Evolutionary conservation across 805 yeast genomes (phyloP), one percentile per base, ranked within the genome.

Genomic region (Kodamaea laetipori): DNA sequence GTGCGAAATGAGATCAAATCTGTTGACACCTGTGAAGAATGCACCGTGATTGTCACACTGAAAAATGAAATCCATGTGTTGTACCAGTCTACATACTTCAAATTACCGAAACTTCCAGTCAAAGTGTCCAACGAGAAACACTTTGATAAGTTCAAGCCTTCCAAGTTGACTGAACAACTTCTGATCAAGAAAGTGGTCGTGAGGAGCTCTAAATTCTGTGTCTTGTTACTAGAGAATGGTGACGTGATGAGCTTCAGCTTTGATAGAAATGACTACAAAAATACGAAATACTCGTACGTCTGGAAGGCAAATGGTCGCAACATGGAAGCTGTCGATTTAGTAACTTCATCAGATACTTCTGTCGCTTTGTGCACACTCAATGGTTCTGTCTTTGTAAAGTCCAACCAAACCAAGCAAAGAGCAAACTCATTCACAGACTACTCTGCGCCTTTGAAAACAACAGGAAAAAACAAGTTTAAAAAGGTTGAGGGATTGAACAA

Each of bases 341-440:
- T 82, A 54, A 72, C 83, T 34, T 77, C 85, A 2, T 67, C 64
- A 12, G 86, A 83, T 54, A 95, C 95, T 0, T 80, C 86, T 0
- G 60, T 87, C 2, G 67, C 90, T 1, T 58, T 90, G 1, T 77
- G 85, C 49, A 84, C 94, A 0, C 60, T 69, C 15, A 80, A 81
- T 38, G 97, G 97, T 0, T 75, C 83, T 16, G 86, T 78, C 0
- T 88, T 77, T 51, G 67, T 69, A 50, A 74, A 65, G 10, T 51
- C 64, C 3, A 51, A 37, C n/a, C 33, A 33, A 18, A 39, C 60
- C n/a, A 40, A 30, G 12, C 57, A 52, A 38, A 42, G 73, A 16
- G 56, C 61, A 37, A 64, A 56, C 17, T 67, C 74, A 1, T 51
- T 63, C 50, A 48, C 69, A 18, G 73, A 61, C n/a, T 27, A 47